Evolutionary conservation across 768 basidiomycete genomes (phyloP).

Genomic region (Boletus rufocinnamomeus): DNA sequence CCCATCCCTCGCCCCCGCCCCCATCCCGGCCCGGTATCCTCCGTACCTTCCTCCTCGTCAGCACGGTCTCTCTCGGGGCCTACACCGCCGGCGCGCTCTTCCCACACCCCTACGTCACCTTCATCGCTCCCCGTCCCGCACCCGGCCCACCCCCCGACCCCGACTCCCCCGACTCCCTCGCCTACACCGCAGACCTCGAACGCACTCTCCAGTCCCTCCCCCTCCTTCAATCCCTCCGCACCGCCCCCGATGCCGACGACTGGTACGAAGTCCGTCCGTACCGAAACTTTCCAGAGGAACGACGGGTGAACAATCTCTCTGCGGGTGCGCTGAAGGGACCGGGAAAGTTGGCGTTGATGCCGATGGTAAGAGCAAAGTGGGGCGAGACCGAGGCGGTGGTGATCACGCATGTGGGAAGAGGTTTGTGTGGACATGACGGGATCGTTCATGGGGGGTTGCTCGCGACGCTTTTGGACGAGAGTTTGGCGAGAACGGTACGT

Average conservation of each 20-base stretch:
- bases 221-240: constrained; percentile 53
- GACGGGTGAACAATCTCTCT: constrained; percentile 80
- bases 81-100: constrained; percentile 65
- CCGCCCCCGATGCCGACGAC: constrained; percentile 48
- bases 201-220: constrained; percentile 64
- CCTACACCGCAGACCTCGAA: constrained; percentile 65
- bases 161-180: constrained; percentile 57
- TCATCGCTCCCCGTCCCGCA: constrained; percentile 76
- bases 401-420: constrained; percentile 81
- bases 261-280: constrained; percentile 87
- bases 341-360: constrained; percentile 78
- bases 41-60: constrained; percentile 21
- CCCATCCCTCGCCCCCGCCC: background rate
- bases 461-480: constrained; percentile 89
- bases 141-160: constrained; percentile 63
- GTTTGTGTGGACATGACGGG: constrained; percentile 91
- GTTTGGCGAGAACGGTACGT: constrained; percentile 74
- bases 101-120: constrained; percentile 63
- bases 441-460: constrained; percentile 93
- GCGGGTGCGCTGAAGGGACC: constrained; percentile 87
- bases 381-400: constrained; percentile 76
- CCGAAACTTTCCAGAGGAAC: constrained; percentile 63
- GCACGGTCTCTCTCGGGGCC: constrained; percentile 29
- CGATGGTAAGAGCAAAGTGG: constrained; percentile 68
- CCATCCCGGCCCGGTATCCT: constrained; percentile 10